These are phyloP conservation scores for Cercis canadensis DNA, from an alignment of 306 rosid genomes.

Conservation along the genomic window DNA sequence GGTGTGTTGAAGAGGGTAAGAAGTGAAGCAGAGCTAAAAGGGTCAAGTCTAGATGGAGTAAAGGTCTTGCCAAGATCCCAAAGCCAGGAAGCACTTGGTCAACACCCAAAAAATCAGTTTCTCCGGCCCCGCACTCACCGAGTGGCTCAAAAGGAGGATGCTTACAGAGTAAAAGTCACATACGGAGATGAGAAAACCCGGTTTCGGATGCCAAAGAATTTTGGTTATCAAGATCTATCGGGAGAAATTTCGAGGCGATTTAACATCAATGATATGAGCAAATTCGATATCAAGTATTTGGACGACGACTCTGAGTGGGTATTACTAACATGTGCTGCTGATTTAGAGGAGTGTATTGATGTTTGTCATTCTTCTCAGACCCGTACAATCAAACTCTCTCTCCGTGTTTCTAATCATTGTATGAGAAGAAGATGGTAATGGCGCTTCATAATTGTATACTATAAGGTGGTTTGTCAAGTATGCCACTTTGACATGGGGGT, in stretches of 20 bases:
- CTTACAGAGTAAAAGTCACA: conserved; percentile 68
- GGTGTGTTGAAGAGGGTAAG: conserved; percentile 63
- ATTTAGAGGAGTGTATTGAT: conserved; percentile 89
- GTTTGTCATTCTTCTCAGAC: conserved; percentile 58
- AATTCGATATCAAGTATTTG: conserved; percentile 75
- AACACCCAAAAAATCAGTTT: conserved; percentile 41
- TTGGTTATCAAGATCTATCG: conserved; percentile 61
- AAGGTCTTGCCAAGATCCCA: conserved; percentile 59
- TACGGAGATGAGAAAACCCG: conserved; percentile 79
- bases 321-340: conserved; percentile 83
- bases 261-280: conserved; percentile 61
- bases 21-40: conserved; percentile 73
- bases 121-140: conserved; percentile 16
- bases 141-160: conserved; percentile 38
- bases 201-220: conserved; percentile 64
- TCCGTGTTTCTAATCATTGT: conserved; percentile 59
- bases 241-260: conserved; percentile 70
- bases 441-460: conserved; percentile 43
- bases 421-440: conserved; percentile 39
- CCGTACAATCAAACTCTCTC: conserved; percentile 70
- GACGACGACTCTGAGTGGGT: conserved; percentile 97
- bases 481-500: conserved; percentile 29
- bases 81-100: conserved; percentile 64
- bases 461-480: conserved; percentile 37
- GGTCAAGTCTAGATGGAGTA: conserved; percentile 39